Percentiles rank a stretch among this genome's conserved stretches.
Conservation (phyloP, 805 yeast genomes). For the Saccharomycodes ludwigii region DNA sequence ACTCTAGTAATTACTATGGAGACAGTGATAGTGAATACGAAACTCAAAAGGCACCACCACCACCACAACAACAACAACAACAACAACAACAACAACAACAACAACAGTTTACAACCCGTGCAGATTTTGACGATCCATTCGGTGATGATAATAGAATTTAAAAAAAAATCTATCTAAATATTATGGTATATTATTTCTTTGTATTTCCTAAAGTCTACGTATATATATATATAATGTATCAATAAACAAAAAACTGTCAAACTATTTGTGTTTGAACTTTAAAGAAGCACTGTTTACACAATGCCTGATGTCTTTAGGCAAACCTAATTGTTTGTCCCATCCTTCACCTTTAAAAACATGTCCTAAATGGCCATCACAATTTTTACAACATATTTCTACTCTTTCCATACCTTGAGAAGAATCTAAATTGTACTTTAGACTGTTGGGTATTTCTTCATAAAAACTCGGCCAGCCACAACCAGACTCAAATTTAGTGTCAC, state of each 20-base stretch:
- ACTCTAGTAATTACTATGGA: slow-evolving; percentile 24
- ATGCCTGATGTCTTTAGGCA: slow-evolving; percentile 81
- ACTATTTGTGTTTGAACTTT: slow-evolving; percentile 35
- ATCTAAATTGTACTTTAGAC: slow-evolving; percentile 54
- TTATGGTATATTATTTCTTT: slow-evolving; percentile 11
- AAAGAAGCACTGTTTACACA: slow-evolving; percentile 84
- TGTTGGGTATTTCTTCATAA: slow-evolving; percentile 64
- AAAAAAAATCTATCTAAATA: slow-evolving; percentile 5
- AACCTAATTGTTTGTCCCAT: slow-evolving; percentile 30
- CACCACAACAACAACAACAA: slow-evolving; percentile 10
- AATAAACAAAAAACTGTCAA: not conserved
- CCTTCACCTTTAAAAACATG: slow-evolving; percentile 95
- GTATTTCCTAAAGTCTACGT: not conserved
- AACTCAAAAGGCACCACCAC: slow-evolving; percentile 10
- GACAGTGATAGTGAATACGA: slow-evolving; percentile 14
- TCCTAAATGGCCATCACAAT: slow-evolving; percentile 91
- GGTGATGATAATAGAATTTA: slow-evolving; percentile 33
- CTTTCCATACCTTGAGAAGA: slow-evolving; percentile 62
- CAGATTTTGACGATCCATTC: slow-evolving; percentile 31
- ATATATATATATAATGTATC: slow-evolving; percentile 1
- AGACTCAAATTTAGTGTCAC: slow-evolving; percentile 73
- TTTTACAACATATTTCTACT: slow-evolving; percentile 78
- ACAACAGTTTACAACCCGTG: slow-evolving; percentile 3
- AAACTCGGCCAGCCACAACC: slow-evolving; percentile 99
- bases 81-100: slow-evolving; percentile 11